These are phyloP conservation scores for Furcasterigmium furcatum DNA, from an alignment of 2,329 filamentous ascomycete genomes.

Conservation along the genomic window DNA sequence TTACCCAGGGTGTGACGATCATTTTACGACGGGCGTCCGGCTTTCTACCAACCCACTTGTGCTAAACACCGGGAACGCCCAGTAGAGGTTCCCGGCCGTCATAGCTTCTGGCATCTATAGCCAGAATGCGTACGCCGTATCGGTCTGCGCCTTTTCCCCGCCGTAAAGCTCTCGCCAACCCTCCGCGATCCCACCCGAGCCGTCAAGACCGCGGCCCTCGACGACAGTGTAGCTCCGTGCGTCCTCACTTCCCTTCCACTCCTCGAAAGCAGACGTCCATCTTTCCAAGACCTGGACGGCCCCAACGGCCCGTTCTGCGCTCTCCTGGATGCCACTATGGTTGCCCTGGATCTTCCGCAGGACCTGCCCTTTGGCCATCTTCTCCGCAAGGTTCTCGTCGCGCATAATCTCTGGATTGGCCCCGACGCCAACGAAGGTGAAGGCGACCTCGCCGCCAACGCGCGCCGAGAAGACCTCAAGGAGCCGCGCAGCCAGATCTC, in stretches of 20 bases:
- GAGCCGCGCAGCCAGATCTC: constrained; percentile 2
- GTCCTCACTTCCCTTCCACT: constrained; percentile 1
- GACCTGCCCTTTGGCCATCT: not conserved
- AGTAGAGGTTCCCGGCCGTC: too few relatives aligned
- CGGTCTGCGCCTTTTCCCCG: too few relatives aligned
- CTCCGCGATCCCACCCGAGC: constrained; percentile 5
- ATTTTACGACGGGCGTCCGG: too few relatives aligned
- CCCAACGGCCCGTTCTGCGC: constrained; percentile 4
- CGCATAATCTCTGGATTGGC: constrained; percentile 1
- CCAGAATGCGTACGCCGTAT: too few relatives aligned
- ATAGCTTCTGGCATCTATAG: too few relatives aligned
- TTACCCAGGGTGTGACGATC: too few relatives aligned
- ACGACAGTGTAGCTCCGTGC: constrained; percentile 4
- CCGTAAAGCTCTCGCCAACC: constrained; percentile 1
- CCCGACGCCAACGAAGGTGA: constrained; percentile 3
- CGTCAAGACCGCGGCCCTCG: constrained; percentile 7
- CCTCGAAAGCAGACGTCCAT: constrained; percentile 3
- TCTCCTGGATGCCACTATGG: constrained; percentile 9
- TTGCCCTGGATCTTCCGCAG: constrained; percentile 7
- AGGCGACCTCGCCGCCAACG: not conserved
- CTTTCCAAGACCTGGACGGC: not conserved
- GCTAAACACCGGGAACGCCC: too few relatives aligned
- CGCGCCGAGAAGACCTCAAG: constrained; percentile 1
- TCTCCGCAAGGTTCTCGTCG: not conserved
- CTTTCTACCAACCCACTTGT: too few relatives aligned